phyloP scores from a whole-genome alignment of 305 asterid species.

The Rubia tinctorum region DNA sequence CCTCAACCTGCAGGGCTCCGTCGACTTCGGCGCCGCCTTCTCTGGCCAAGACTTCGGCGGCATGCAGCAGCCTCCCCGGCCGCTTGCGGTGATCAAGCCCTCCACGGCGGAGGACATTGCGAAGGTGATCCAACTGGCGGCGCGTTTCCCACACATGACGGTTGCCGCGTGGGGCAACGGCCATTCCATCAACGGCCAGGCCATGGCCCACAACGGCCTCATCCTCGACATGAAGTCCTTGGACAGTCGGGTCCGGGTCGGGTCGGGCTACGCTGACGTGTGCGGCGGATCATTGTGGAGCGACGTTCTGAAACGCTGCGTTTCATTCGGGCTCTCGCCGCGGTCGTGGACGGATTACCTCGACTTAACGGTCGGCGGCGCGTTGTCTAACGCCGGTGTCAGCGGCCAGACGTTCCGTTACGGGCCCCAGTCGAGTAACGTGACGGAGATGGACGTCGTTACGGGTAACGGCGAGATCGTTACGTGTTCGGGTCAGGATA shows the following conservation, averaged over 20 bases:
- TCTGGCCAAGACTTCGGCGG: conserved; percentile 80
- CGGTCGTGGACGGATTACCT: conserved; percentile 93
- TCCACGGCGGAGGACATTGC: conserved; percentile 55
- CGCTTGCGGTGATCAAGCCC: conserved; percentile 62
- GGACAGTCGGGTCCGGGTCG: conserved; percentile 9
- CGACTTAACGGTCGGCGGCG: conserved; percentile 87
- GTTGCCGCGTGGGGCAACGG: conserved; percentile 98
- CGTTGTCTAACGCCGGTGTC: conserved; percentile 90
- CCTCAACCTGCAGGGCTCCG: conserved; percentile 39
- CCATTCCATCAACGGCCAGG: conserved; percentile 92
- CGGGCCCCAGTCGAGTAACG: conserved; percentile 86
- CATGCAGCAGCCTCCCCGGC: conserved; percentile 38
- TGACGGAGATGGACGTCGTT: conserved; percentile 85
- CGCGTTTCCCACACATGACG: conserved; percentile 50
- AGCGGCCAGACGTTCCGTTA: conserved; percentile 75
- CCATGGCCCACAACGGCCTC: conserved; percentile 81
- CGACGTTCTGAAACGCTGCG: conserved; percentile 67
- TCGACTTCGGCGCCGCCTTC: conserved; percentile 32
- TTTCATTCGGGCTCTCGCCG: conserved; percentile 58
- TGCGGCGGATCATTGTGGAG: conserved; percentile 93
- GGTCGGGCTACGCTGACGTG: conserved; percentile 50
- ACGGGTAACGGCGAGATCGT: conserved; percentile 81
- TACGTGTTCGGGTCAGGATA: conserved; percentile 45
- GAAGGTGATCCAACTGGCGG: conserved; percentile 43
- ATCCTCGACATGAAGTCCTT: conserved; percentile 64